These are phyloP conservation scores for Mortierella sp. DNA, from an alignment of 371 early-diverging fungal species.

Conservation along the genomic window DNA sequence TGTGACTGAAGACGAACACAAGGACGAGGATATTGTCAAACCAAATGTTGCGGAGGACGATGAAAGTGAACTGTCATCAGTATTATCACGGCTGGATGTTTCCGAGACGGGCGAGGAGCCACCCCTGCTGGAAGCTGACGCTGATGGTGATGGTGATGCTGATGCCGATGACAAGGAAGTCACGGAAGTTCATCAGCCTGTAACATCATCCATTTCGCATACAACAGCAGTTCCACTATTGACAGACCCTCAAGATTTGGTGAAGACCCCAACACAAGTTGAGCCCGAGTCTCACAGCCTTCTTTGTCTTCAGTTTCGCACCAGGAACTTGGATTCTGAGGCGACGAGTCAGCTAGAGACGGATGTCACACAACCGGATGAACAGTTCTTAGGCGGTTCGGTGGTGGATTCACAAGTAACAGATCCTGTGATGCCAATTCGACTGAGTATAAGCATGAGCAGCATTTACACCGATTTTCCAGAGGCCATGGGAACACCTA, in stretches of 20 bases:
- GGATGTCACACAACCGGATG: slow-evolving; percentile 47
- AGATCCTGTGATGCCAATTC: slow-evolving; percentile 22
- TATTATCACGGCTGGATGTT: slow-evolving; percentile 25
- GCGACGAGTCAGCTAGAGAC: slow-evolving; percentile 29
- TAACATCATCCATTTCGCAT: too few relatives aligned
- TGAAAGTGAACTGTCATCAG: slow-evolving; percentile 33
- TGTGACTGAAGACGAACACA: not conserved
- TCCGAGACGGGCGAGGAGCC: slow-evolving; percentile 9
- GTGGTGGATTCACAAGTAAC: slow-evolving; percentile 1
- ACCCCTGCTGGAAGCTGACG: too few relatives aligned
- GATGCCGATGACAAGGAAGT: too few relatives aligned
- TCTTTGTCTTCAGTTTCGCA: not conserved
- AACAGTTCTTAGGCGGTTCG: slow-evolving; percentile 24
- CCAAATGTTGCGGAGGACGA: not conserved
- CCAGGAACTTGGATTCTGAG: slow-evolving; percentile 7
- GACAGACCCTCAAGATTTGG: too few relatives aligned
- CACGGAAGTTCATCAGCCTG: too few relatives aligned
- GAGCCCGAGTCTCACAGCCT: too few relatives aligned
- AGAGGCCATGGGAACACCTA: not conserved
- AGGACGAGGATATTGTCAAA: not conserved
- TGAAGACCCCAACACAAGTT: too few relatives aligned
- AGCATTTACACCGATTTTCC: not conserved
- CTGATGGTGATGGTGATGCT: too few relatives aligned
- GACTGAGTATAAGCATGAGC: slow-evolving; percentile 9
- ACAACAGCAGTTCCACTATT: too few relatives aligned